phyloP scores from a whole-genome alignment of 2,329 filamentous ascomycete genomes.

The Neonectria sp. region DNA sequence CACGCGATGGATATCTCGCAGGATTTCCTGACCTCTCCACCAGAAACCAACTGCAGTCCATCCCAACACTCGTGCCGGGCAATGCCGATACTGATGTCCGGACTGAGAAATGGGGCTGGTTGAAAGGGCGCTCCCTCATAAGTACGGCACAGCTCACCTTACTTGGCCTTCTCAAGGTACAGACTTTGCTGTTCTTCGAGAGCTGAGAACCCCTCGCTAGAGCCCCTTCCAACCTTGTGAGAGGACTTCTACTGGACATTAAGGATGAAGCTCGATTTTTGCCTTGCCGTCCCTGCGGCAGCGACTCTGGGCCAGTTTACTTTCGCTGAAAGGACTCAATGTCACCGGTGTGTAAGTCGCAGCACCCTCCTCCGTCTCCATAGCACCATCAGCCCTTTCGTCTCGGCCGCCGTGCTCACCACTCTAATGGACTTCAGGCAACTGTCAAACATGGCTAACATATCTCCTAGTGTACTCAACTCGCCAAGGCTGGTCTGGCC shows the following conservation, averaged over 20 bases:
- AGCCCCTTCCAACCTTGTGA: no score
- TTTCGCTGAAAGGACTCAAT: not conserved
- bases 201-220: not conserved
- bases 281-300: constrained; percentile 5
- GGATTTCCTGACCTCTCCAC: no score
- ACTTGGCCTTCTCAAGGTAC: not conserved
- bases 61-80: no score
- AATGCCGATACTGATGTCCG: no score
- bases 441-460: constrained; percentile 29
- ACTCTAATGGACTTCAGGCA: not conserved
- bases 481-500: constrained; percentile 43
- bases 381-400: constrained; percentile 3
- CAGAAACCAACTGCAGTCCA: no score
- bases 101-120: no score
- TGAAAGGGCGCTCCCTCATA: not conserved
- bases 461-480: constrained; percentile 45
- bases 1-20: not conserved
- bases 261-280: constrained; percentile 14
- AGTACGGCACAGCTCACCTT: not conserved
- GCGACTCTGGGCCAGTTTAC: not conserved
- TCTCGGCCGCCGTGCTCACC: not conserved
- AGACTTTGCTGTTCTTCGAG: not conserved
- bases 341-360: constrained; percentile 17
- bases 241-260: no score
- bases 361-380: not conserved